Evolutionary conservation across 495 filamentous ascomycete genomes (phyloP), one percentile per base, ranked within the genome.

Genomic region (Baudoinia panamericana): DNA sequence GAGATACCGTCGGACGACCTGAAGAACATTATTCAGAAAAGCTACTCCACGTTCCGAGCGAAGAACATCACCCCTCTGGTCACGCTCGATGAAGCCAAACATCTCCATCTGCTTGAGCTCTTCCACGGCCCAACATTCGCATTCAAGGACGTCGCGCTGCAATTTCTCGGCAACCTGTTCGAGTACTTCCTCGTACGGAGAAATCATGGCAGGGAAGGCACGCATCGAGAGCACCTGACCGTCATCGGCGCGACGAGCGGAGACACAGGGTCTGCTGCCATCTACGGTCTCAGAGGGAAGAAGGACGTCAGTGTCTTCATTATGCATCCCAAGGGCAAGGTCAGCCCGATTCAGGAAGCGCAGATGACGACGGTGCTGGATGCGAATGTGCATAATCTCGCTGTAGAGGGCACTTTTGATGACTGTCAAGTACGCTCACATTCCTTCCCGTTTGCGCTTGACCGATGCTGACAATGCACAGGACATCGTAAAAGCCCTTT

Each of bases 101-200:
- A 84, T 55, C 57, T 95, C 7, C 70, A 93, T 56, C 62, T 96
- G 9, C 75, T 96, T 9, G 90, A 97, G 61, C 76, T 97, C 9
- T 97, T 95, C 71, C 88, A 96, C 57, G 90, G 90, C n/a, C 87
- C 85, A 1, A 95, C 75, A n/a, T 93, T 78, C 51, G 74, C 88
- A 5, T 95, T 94, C 69, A 95, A 95, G 62, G 87, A 92, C 51
- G 80, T 80, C 12, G 87, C 88, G 4, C 61, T 95, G 18, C 85
- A 93, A 52, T 84, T 93, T 50, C 64, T 97, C 5, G 90, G 90
- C 18, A 95, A 97, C 54, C 68, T 95, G 10, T 94, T 97, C 55
- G 90, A 97, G 63, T 97, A 88, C 57, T 88, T 97, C 60, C 70
- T 97, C 2, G 71, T 83, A 6, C 69, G 86, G 24, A 75, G 76